Conservation (phyloP, 768 basidiomycete species). For the Rhodotorula sphaerocarpa region DNA sequence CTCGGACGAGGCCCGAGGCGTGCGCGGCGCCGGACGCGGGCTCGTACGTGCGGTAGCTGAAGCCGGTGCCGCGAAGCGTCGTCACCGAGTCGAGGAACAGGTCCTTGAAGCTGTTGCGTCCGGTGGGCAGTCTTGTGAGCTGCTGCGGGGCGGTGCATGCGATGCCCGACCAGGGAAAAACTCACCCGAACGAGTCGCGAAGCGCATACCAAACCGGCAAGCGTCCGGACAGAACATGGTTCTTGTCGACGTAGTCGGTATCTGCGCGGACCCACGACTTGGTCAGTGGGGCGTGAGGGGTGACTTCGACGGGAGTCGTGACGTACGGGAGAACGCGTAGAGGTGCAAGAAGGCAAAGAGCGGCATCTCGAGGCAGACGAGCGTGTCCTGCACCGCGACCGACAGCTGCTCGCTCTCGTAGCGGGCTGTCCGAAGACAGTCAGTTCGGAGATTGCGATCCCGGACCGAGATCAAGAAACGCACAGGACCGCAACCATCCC, state of each 20-base stretch:
- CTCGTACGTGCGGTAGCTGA: conserved; percentile 94
- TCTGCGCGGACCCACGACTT: conserved; percentile 42
- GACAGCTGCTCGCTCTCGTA: conserved; percentile 58
- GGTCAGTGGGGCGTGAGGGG: background rate
- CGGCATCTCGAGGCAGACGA: conserved; percentile 96
- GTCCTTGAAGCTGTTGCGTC: conserved; percentile 55
- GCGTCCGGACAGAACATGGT: conserved; percentile 63
- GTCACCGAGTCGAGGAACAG: conserved; percentile 74
- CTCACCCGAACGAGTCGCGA: conserved; percentile 74
- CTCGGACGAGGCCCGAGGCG: conserved; percentile 67
- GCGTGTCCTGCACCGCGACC: conserved; percentile 63
- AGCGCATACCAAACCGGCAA: conserved; percentile 82
- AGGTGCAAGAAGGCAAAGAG: conserved; percentile 89
- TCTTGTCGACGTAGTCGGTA: conserved; percentile 69
- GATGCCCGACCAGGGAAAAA: too few species aligned
- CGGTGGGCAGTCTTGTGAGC: background rate
- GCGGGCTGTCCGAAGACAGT: conserved; percentile 15
- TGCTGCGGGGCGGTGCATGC: background rate
- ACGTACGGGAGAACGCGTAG: conserved; percentile 67
- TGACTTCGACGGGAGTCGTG: too few species aligned
- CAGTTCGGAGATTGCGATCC: background rate
- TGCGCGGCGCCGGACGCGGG: conserved; percentile 90
- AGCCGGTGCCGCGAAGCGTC: conserved; percentile 77
- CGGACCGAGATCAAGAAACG: conserved; percentile 7
- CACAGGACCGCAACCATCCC: conserved; percentile 58